phyloP scores from a whole-genome alignment of 2,329 filamentous ascomycete species.

The Penicillium brasilianum region DNA sequence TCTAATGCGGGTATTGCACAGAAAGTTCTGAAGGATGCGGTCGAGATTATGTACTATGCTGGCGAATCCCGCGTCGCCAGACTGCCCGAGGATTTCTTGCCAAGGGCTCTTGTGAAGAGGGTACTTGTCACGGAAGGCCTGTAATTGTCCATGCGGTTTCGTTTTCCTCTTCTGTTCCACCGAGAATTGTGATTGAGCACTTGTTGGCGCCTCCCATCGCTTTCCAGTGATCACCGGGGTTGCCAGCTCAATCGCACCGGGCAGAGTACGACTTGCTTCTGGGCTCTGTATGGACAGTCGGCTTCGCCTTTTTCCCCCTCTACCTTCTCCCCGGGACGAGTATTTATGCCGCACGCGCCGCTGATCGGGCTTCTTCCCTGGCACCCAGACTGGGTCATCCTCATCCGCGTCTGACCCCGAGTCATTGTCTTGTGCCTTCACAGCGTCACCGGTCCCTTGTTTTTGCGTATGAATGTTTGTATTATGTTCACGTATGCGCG shows the following conservation, averaged over 20 bases:
- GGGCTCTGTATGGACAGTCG: constrained; percentile 44
- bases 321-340: constrained; percentile 37
- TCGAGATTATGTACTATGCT: constrained; percentile 44
- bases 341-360: constrained; percentile 47
- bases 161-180: constrained; percentile 10
- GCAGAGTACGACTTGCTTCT: constrained; percentile 40
- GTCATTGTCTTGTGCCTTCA: constrained; percentile 12
- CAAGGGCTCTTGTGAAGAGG: constrained; percentile 39
- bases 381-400: constrained; percentile 49
- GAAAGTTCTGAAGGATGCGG: constrained; percentile 43
- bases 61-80: constrained; percentile 39
- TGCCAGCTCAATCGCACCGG: constrained; percentile 49
- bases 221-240: constrained; percentile 50
- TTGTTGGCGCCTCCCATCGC: constrained; percentile 29
- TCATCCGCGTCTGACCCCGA: constrained; percentile 43
- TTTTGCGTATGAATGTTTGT: constrained; percentile 9
- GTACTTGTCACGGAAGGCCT: constrained; percentile 35
- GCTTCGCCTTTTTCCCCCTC: constrained; percentile 30
- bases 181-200: constrained; percentile 29
- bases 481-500: constrained; percentile 25
- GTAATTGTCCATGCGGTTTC: constrained; percentile 23
- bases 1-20: constrained; percentile 38
- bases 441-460: constrained; percentile 12
- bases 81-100: constrained; percentile 42
- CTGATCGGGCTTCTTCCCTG: constrained; percentile 37